A percentile compares a stretch with the other conserved stretches of the same genome.
Evolutionary conservation across 345 rosid species (phyloP).

Genomic region (Aquilaria yunnanensis): DNA sequence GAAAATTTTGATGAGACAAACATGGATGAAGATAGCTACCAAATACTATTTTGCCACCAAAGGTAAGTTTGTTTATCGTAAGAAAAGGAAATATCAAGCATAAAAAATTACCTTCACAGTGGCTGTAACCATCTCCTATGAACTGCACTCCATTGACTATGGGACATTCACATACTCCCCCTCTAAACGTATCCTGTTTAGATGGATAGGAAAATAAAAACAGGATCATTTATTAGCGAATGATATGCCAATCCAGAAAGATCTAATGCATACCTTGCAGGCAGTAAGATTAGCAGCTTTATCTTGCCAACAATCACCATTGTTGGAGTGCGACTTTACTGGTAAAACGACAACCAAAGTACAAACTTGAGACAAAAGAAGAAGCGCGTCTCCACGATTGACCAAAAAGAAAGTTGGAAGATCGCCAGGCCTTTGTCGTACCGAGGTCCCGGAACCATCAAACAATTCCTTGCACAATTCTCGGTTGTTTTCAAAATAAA

Average conservation of each 20-base stretch:
- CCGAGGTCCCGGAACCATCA: constrained; percentile 53
- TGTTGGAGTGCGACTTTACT: constrained; percentile 22
- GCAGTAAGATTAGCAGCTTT: constrained; percentile 77
- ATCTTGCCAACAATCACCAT: constrained; percentile 97
- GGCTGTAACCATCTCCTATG: constrained; percentile 93
- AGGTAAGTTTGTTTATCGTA: background rate
- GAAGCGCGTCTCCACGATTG: constrained; percentile 84
- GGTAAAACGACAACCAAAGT: background rate
- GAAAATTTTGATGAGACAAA: background rate
- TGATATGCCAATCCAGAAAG: constrained; percentile 2
- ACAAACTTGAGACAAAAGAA: background rate
- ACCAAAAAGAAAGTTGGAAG: constrained; percentile 76
- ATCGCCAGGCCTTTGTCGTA: constrained; percentile 69
- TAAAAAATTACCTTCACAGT: constrained; percentile 70
- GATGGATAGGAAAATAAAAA: background rate
- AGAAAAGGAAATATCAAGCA: background rate
- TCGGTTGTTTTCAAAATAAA: constrained; percentile 63
- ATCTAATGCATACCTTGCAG: constrained; percentile 62
- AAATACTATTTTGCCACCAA: background rate
- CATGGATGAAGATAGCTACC: too few species aligned
- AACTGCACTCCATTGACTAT: constrained; percentile 88
- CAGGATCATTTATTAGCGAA: background rate
- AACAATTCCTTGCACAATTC: constrained; percentile 65
- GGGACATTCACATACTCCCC: constrained; percentile 92
- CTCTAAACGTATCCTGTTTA: constrained; percentile 91